Evolutionary conservation across 192 early-diverging fungal genomes (phyloP).

Genomic region (Coemansia sp.): DNA sequence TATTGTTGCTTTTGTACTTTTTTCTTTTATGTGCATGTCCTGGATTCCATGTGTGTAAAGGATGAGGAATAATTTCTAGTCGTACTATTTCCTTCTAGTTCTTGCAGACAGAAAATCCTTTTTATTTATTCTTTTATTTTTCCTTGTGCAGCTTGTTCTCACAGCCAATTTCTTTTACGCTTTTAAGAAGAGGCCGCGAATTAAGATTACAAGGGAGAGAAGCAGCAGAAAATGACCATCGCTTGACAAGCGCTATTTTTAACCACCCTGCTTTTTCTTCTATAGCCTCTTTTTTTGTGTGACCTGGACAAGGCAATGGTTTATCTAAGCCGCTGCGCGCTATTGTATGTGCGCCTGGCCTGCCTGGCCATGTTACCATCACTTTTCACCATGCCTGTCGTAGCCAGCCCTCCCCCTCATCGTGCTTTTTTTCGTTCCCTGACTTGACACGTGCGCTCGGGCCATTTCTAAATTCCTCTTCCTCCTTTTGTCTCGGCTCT

Average conservation of each 20-base stretch:
- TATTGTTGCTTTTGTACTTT: neutral
- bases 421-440: neutral
- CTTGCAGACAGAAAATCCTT: neutral
- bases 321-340: neutral
- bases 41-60: too few relatives aligned
- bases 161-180: slow-evolving; percentile 2
- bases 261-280: neutral
- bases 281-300: neutral
- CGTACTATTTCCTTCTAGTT: neutral
- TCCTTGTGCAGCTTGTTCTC: neutral
- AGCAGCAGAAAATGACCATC: too few relatives aligned
- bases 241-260: neutral
- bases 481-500: neutral
- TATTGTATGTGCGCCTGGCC: too few relatives aligned
- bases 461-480: neutral
- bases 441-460: neutral
- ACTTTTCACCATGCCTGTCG: too few relatives aligned
- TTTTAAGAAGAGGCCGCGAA: neutral
- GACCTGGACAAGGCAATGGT: neutral
- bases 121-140: too few relatives aligned
- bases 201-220: too few relatives aligned
- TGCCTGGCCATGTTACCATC: too few relatives aligned
- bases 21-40: neutral
- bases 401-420: neutral
- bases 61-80: neutral